Conservation (phyloP, 202 grass and related monocot species). For the Brachypodium distachyon region DNA sequence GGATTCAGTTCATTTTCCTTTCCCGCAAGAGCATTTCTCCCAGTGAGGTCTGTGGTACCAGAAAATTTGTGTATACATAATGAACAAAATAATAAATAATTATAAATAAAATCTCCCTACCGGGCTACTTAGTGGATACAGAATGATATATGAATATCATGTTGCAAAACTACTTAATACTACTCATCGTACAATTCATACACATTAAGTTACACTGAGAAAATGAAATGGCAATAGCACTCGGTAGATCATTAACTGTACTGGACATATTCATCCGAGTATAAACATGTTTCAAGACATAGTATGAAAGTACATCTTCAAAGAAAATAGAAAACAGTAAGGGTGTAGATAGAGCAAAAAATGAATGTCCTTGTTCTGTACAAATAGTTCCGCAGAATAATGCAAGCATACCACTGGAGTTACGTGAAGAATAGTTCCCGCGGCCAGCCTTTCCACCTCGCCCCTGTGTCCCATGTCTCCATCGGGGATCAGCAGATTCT, state of each 20-base stretch:
- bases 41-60: slow-evolving; percentile 28
- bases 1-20: slow-evolving; percentile 58
- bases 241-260: background rate
- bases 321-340: background rate
- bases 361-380: no score
- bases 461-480: slow-evolving; percentile 45
- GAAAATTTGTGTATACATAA: background rate
- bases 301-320: background rate
- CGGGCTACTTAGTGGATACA: background rate
- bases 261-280: background rate
- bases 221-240: background rate
- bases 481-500: slow-evolving; percentile 48
- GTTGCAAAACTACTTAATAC: background rate
- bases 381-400: background rate
- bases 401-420: slow-evolving; percentile 39
- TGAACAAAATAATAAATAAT: background rate
- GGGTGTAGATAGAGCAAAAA: background rate
- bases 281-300: background rate
- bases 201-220: background rate
- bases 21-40: slow-evolving; percentile 37
- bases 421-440: slow-evolving; percentile 55
- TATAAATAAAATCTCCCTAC: background rate
- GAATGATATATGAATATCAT: background rate
- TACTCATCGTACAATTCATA: background rate
- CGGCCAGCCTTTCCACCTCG: slow-evolving; percentile 47